These are phyloP conservation scores for Zymoseptoria passerinii DNA, from an alignment of 2,329 filamentous ascomycete species.

Conservation along the genomic window DNA sequence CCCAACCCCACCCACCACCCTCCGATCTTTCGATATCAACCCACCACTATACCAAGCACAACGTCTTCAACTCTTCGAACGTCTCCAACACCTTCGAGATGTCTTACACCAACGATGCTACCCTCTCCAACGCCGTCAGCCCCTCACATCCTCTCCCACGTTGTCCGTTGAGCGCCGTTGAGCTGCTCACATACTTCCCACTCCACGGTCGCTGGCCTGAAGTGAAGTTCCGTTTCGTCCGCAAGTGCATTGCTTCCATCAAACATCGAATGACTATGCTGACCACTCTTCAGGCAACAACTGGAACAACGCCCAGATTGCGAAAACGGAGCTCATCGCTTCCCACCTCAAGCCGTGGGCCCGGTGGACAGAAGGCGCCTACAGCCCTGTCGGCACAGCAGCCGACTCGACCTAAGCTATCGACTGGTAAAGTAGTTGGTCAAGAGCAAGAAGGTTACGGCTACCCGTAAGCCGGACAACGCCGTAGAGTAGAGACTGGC, in stretches of 20 bases:
- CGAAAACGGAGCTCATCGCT: constrained; percentile 6
- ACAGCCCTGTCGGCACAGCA: too few species aligned
- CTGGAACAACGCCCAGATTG: constrained; percentile 7
- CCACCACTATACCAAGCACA: neutral
- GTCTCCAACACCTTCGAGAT: neutral
- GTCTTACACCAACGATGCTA: neutral
- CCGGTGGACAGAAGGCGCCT: too few species aligned
- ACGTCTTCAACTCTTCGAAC: neutral
- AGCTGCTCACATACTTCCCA: constrained; percentile 12
- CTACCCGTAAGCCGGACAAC: too few species aligned
- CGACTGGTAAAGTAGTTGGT: too few species aligned
- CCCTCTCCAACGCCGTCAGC: neutral
- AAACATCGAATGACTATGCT: neutral
- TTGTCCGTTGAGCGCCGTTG: constrained; percentile 4
- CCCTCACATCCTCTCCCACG: neutral
- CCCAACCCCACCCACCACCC: neutral
- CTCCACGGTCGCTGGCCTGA: constrained; percentile 6
- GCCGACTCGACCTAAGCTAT: too few species aligned
- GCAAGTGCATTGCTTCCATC: neutral
- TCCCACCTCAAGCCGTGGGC: too few species aligned
- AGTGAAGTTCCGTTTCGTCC: constrained; percentile 6
- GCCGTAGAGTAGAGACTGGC: too few species aligned
- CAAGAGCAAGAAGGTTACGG: too few species aligned
- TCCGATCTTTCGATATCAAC: neutral
- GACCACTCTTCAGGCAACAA: neutral